phyloP scores from a whole-genome alignment of 2,329 filamentous ascomycete genomes.

The Botrytis galanthina region DNA sequence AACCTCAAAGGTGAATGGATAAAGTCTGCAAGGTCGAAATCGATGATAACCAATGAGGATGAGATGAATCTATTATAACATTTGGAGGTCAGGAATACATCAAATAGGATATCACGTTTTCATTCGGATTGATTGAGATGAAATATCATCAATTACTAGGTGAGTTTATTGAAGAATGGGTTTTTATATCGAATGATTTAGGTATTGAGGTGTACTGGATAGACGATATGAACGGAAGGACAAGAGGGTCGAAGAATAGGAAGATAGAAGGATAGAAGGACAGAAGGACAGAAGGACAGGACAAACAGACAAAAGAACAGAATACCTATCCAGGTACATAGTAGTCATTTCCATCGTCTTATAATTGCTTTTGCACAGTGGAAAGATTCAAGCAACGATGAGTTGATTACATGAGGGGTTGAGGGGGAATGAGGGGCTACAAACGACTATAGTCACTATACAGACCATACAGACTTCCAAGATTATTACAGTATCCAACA shows the following conservation, averaged over 20 bases:
- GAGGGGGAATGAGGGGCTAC: background rate
- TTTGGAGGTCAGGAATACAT: background rate
- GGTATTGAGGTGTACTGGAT: background rate
- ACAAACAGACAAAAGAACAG: background rate
- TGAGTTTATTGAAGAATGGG: background rate
- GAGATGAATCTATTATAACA: background rate
- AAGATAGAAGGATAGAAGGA: background rate
- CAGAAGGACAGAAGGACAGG: too few relatives aligned
- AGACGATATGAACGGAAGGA: background rate
- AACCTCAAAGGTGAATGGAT: background rate
- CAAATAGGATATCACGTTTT: background rate
- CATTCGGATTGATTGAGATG: background rate
- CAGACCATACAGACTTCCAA: background rate
- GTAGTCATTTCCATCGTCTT: background rate
- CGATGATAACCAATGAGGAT: background rate
- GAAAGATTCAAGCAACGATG: background rate
- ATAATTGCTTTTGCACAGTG: background rate
- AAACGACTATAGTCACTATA: background rate
- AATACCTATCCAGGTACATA: background rate
- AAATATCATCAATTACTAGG: background rate
- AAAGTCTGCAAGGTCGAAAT: background rate
- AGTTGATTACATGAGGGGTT: background rate
- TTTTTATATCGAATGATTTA: background rate
- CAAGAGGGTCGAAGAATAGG: background rate
- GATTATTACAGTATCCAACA: background rate